Evolutionary conservation across 1,284 basidiomycete species (phyloP), one percentile per base, ranked within the genome.

Genomic region (Meira miltonrushii): DNA sequence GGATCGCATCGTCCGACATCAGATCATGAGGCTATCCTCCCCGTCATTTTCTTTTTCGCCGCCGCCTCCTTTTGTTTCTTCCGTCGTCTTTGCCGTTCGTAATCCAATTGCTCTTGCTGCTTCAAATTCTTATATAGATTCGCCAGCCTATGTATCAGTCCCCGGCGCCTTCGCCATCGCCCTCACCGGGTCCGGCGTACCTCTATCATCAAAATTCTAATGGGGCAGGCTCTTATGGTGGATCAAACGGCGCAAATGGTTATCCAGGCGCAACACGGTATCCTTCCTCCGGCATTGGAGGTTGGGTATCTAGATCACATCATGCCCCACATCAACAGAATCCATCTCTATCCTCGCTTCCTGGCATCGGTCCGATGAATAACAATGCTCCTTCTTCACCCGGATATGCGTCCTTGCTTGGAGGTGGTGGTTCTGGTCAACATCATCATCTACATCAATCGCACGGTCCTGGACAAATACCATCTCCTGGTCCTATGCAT

Each of bases 131-230:
- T 8, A 33, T 33, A 33, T 33, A 48, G 12, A 21, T 13, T 23
- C 17, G 46, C n/a, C 19, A 56, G 2, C 43, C 37, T 12, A 73
- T 73, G 70, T 72, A 65, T 68, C 68, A 66, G 51, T 73, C 71
- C 55, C 71, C 67, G 43, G 71, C 71, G 21, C 71, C 71, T 59
- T 68, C 71, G 39, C 71, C 71, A 33, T 73, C 71, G 61, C 71
- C 71, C 52, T 57, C 57, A 13, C 71, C 68, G 58, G 71, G 67
- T 53, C 71, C 60, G 58, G 69, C 71, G 55, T 73, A 73, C 59
- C 65, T 65, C 55, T 64, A 71, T 57, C 68, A 69, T 43, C 66
- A 65, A 51, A 66, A 65, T 11, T 56, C 60, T 48, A 57, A 43
- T 53, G 64, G 57, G 39, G 62, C 69, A 65, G 66, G 44, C 25